Conservation (phyloP, 345 rosid species). For the Cardiospermum halicacabum region DNA sequence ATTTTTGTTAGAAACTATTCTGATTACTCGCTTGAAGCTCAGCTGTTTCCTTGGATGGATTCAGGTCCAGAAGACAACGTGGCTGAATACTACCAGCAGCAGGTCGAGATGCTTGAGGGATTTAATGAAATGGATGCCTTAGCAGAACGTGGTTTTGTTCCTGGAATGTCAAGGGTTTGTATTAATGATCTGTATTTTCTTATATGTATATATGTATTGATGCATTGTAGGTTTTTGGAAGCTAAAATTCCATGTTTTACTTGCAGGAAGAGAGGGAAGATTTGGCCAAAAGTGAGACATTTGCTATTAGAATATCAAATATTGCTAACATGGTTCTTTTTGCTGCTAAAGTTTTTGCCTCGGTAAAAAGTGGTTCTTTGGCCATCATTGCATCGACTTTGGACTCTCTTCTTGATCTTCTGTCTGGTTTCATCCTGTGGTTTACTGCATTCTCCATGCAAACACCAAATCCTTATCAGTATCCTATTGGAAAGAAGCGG, state of each 20-base stretch:
- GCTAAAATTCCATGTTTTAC: slow-evolving; percentile 15
- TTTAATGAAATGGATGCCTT: slow-evolving; percentile 94
- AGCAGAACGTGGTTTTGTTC: slow-evolving; percentile 88
- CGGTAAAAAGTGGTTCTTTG: slow-evolving; percentile 81
- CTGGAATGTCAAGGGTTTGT: slow-evolving; percentile 78
- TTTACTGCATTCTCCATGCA: slow-evolving; percentile 98
- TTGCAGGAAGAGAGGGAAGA: slow-evolving; percentile 81
- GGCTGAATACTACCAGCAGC: slow-evolving; percentile 96
- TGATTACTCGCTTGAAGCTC: not conserved
- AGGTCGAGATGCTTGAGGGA: slow-evolving; percentile 93
- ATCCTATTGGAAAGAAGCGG: slow-evolving; percentile 95
- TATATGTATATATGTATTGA: not conserved
- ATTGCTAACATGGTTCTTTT: slow-evolving; percentile 91
- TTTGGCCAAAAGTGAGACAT: slow-evolving; percentile 82
- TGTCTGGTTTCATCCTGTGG: slow-evolving; percentile 98
- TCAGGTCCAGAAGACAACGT: slow-evolving; percentile 86
- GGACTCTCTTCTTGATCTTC: slow-evolving; percentile 97
- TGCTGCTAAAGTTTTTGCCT: slow-evolving; percentile 93
- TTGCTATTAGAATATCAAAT: slow-evolving; percentile 90
- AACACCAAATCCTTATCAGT: slow-evolving; percentile 89
- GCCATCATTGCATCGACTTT: slow-evolving; percentile 95
- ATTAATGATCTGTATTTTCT: not conserved
- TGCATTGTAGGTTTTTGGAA: not conserved
- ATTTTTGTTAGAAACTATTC: not conserved
- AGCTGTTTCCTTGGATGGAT: slow-evolving; percentile 19